Evolutionary conservation across 208 protist genomes (phyloP).

Genomic region (Acanthamoeba royreba): DNA sequence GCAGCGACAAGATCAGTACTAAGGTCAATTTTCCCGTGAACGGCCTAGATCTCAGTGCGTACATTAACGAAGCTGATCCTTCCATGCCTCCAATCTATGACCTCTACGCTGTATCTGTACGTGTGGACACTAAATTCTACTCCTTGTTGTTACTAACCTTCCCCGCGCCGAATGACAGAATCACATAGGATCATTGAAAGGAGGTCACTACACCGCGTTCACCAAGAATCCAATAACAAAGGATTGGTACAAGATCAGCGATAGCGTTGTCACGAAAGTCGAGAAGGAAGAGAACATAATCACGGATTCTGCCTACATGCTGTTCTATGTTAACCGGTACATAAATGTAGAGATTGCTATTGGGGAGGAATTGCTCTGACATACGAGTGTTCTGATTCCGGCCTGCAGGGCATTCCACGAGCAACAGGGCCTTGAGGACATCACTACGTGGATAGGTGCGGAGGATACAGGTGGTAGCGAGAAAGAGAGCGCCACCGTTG

Average conservation of each 20-base stretch:
- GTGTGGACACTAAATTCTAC: neutral
- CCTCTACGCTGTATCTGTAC: slow-evolving; percentile 71
- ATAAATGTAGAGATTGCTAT: neutral
- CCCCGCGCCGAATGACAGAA: slow-evolving; percentile 41
- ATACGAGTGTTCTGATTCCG: neutral
- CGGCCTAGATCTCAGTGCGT: slow-evolving; percentile 65
- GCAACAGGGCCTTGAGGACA: neutral
- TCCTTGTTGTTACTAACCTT: neutral
- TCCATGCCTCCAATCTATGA: slow-evolving; percentile 66
- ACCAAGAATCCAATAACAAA: slow-evolving; percentile 53
- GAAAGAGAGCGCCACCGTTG: neutral
- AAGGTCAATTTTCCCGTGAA: slow-evolving; percentile 74
- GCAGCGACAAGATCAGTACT: slow-evolving; percentile 65
- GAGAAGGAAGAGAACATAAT: slow-evolving; percentile 57
- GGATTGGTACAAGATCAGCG: slow-evolving; percentile 66
- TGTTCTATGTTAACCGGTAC: slow-evolving; percentile 59
- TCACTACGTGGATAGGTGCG: neutral
- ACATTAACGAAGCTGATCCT: neutral
- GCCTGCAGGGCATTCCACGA: neutral
- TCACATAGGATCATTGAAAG: slow-evolving; percentile 72
- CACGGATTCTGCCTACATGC: slow-evolving; percentile 57
- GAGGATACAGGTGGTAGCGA: neutral
- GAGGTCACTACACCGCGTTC: slow-evolving; percentile 78
- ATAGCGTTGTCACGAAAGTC: slow-evolving; percentile 52
- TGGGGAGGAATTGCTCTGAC: neutral